phyloP scores from a whole-genome alignment of 805 yeast genomes.

The Candida tammaniensis region DNA sequence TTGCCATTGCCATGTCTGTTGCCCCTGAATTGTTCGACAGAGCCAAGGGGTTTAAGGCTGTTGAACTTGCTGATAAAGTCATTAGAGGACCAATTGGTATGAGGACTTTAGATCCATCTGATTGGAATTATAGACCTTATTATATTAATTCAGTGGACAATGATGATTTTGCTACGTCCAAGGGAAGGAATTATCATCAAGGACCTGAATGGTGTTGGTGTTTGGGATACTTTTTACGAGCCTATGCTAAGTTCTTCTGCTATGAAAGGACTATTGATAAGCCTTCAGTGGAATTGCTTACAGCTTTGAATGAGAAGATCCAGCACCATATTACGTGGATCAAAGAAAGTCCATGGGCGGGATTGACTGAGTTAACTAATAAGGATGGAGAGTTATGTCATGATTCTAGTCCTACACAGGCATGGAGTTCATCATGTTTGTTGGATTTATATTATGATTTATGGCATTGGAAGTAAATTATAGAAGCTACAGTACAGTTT shows the following conservation, averaged over 20 bases:
- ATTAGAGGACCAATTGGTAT: constrained; percentile 90
- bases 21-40: constrained; percentile 88
- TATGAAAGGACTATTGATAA: constrained; percentile 30
- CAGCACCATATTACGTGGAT: constrained; percentile 70
- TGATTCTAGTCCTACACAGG: constrained; percentile 95
- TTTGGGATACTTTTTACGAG: constrained; percentile 82
- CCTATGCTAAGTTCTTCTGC: constrained; percentile 54
- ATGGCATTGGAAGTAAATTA: constrained; percentile 24
- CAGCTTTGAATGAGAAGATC: constrained; percentile 50
- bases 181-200: constrained; percentile 96
- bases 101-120: constrained; percentile 89
- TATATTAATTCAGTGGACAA: constrained; percentile 79
- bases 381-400: constrained; percentile 76
- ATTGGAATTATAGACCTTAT: constrained; percentile 87
- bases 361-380: constrained; percentile 87
- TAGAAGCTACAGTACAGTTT: no score
- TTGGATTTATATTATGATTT: constrained; percentile 75
- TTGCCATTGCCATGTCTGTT: constrained; percentile 87
- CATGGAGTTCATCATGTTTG: constrained; percentile 90
- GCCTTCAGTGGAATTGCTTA: constrained; percentile 53
- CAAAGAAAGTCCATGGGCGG: constrained; percentile 82
- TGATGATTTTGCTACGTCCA: constrained; percentile 85
- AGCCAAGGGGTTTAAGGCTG: constrained; percentile 58
- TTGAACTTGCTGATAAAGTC: constrained; percentile 65
- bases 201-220: constrained; percentile 99